Conservation (phyloP, 2,329 filamentous ascomycete genomes). For the Venturia effusa region DNA sequence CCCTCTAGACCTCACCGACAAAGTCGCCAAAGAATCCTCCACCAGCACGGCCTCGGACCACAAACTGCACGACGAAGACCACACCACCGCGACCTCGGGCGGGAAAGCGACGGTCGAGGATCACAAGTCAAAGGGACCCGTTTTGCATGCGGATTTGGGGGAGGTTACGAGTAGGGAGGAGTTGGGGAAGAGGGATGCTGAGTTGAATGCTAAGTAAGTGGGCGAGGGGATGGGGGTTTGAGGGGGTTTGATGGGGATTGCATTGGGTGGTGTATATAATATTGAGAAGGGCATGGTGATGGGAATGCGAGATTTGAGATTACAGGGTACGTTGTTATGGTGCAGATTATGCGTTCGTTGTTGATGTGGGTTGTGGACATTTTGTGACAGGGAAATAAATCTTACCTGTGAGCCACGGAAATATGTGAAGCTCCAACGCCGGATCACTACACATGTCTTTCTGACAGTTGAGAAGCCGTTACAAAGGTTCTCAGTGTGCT, state of each 20-base stretch:
- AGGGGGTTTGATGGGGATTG: not conserved
- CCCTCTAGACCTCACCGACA: conserved; percentile 30
- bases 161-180: conserved; percentile 38
- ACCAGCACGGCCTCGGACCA: conserved; percentile 28
- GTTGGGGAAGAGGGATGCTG: conserved; percentile 37
- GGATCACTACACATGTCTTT: too few relatives aligned
- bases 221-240: not conserved
- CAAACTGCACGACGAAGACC: conserved; percentile 22
- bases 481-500: too few relatives aligned
- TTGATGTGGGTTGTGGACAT: too few relatives aligned
- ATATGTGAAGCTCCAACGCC: too few relatives aligned
- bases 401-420: too few relatives aligned
- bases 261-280: not conserved
- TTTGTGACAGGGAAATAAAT: too few relatives aligned
- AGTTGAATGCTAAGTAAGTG: conserved; percentile 35
- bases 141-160: conserved; percentile 33
- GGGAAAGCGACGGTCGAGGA: conserved; percentile 25
- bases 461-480: too few relatives aligned
- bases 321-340: too few relatives aligned
- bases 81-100: conserved; percentile 23
- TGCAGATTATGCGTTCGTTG: not conserved
- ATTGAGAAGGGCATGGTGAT: not conserved
- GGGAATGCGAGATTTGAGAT: too few relatives aligned
- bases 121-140: conserved; percentile 36
- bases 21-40: conserved; percentile 33